phyloP scores from a whole-genome alignment of 75 land plant species.

The Larix kaempferi region DNA sequence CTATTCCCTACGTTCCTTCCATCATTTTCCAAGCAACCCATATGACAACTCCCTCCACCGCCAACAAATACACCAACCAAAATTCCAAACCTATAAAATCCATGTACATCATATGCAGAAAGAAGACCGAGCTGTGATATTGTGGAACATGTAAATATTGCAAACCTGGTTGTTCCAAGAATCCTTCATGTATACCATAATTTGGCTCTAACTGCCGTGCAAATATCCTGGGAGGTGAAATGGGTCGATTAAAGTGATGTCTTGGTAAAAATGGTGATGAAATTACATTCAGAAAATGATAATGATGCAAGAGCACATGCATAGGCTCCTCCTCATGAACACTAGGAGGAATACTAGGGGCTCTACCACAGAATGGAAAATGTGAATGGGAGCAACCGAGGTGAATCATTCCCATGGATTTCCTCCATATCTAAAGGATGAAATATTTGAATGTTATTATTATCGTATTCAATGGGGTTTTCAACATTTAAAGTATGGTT shows the following conservation, averaged over 20 bases:
- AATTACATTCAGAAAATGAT: neutral
- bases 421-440: too few species aligned
- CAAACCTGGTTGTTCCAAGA: neutral
- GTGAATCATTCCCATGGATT: constrained; percentile 15
- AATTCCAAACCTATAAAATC: neutral
- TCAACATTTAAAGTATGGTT: too few species aligned
- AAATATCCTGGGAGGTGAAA: neutral
- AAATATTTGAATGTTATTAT: too few species aligned
- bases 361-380: constrained; percentile 48
- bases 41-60: too few species aligned
- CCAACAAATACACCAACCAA: neutral
- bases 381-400: constrained; percentile 39
- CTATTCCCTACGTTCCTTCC: neutral
- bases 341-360: neutral
- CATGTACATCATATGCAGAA: neutral
- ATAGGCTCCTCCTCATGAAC: neutral
- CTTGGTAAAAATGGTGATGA: too few species aligned
- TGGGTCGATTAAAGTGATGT: neutral
- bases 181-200: neutral
- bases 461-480: too few species aligned
- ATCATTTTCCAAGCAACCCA: neutral
- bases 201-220: neutral
- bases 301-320: neutral
- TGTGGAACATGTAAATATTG: neutral
- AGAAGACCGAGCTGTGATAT: neutral